Evolutionary conservation across 2,329 filamentous ascomycete species (phyloP).

Genomic region (Xylaria sp.): DNA sequence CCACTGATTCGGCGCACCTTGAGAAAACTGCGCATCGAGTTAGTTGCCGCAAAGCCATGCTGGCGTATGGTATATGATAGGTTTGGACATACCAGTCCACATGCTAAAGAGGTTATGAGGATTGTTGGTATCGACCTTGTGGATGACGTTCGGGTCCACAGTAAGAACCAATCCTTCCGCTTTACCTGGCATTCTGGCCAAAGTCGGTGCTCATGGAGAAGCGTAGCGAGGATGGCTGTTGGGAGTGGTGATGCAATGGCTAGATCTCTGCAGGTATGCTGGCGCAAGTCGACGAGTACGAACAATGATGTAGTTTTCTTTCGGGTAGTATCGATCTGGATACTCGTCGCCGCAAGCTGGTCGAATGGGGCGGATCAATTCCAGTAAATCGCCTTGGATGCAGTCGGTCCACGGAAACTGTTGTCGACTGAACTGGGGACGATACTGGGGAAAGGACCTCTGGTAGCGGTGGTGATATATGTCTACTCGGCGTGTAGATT

Average conservation of each 20-base stretch:
- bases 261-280: slow-evolving; percentile 39
- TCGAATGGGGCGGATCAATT: slow-evolving; percentile 28
- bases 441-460: slow-evolving; percentile 13
- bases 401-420: slow-evolving; percentile 8
- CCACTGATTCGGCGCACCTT: slow-evolving; percentile 91
- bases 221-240: slow-evolving; percentile 35
- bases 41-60: slow-evolving; percentile 44
- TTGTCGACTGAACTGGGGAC: slow-evolving; percentile 5
- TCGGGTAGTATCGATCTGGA: slow-evolving; percentile 15
- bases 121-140: slow-evolving; percentile 93
- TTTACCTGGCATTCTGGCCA: slow-evolving; percentile 78
- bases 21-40: slow-evolving; percentile 77
- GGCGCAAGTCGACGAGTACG: slow-evolving; percentile 41
- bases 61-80: slow-evolving; percentile 5
- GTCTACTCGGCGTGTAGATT: slow-evolving; percentile 37
- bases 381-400: slow-evolving; percentile 7
- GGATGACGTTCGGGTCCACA: slow-evolving; percentile 90
- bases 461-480: slow-evolving; percentile 7
- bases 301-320: slow-evolving; percentile 12
- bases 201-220: slow-evolving; percentile 44
- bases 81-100: slow-evolving; percentile 83
- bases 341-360: slow-evolving; percentile 41
- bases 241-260: slow-evolving; percentile 36
- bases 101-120: slow-evolving; percentile 95
- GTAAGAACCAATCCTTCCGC: slow-evolving; percentile 88